phyloP scores from a whole-genome alignment of 2,329 filamentous ascomycete genomes.

The Pseudogymnoascus sp. region DNA sequence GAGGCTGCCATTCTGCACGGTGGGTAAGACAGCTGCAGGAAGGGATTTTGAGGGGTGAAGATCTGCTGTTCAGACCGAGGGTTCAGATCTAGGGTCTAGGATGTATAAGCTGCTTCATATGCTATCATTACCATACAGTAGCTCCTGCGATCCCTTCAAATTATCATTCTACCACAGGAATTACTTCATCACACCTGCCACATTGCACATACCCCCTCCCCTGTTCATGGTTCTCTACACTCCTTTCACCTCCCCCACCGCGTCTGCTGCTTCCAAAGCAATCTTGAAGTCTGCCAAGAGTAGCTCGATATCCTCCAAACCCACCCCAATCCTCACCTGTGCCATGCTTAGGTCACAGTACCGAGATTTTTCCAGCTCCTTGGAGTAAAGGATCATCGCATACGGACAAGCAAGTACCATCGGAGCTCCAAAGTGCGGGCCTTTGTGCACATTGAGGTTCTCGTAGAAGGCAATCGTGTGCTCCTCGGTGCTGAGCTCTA shows the following conservation, averaged over 20 bases:
- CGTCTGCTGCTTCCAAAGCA: constrained; percentile 17
- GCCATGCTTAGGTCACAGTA: constrained; percentile 14
- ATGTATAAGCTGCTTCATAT: too few species aligned
- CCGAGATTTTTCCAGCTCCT: constrained; percentile 16
- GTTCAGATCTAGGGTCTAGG: not conserved
- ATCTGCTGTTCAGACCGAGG: not conserved
- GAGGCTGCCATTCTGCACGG: not conserved
- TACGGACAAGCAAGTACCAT: constrained; percentile 42
- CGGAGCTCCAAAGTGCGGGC: constrained; percentile 46
- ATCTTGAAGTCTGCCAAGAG: constrained; percentile 18
- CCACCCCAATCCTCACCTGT: constrained; percentile 18
- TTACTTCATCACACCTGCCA: not conserved
- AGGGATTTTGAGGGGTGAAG: not conserved
- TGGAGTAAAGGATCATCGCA: constrained; percentile 24
- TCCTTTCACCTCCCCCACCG: not conserved
- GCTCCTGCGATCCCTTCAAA: not conserved
- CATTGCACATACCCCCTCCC: not conserved
- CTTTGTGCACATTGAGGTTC: constrained; percentile 38
- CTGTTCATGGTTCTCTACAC: not conserved
- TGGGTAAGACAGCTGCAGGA: not conserved
- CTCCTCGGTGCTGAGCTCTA: constrained; percentile 39
- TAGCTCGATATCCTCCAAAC: constrained; percentile 17
- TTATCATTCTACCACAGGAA: not conserved
- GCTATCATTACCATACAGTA: not conserved
- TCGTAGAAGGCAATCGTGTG: constrained; percentile 41